A percentile compares a stretch with the other conserved stretches of the same genome.
phyloP scores from a whole-genome alignment of 116 monocot species.

The Cymodocea nodosa region DNA sequence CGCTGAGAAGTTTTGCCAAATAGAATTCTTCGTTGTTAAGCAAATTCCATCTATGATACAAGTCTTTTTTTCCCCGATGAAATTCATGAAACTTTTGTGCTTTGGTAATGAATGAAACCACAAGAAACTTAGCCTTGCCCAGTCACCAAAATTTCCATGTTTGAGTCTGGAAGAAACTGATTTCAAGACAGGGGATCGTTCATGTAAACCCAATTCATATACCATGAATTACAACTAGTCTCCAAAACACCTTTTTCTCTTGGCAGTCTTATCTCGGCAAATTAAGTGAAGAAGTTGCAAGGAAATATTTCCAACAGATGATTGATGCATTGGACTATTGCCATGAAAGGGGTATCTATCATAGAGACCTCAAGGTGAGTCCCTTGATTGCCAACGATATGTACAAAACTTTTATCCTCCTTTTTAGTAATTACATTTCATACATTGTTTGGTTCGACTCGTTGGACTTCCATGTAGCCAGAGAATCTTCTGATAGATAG shows the following conservation, averaged over 20 bases:
- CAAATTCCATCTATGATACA: too few species aligned
- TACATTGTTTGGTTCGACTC: neutral
- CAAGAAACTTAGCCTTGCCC: too few species aligned
- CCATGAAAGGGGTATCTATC: slow-evolving; percentile 49
- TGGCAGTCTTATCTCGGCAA: slow-evolving; percentile 5
- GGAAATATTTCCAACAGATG: slow-evolving; percentile 66
- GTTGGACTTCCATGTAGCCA: slow-evolving; percentile 27
- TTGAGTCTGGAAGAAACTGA: too few species aligned
- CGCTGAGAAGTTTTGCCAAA: too few species aligned
- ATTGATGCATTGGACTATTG: slow-evolving; percentile 69
- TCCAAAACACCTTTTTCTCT: neutral
- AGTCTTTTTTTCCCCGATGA: too few species aligned
- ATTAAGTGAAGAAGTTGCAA: slow-evolving; percentile 37
- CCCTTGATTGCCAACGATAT: neutral
- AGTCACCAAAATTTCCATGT: too few species aligned
- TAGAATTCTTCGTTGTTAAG: too few species aligned
- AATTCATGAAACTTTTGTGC: too few species aligned
- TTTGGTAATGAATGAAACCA: too few species aligned
- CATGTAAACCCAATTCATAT: too few species aligned
- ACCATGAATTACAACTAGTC: too few species aligned
- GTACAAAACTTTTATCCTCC: neutral
- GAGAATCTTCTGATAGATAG: slow-evolving; percentile 57
- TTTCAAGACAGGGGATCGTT: too few species aligned
- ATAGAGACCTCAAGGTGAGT: slow-evolving; percentile 62
- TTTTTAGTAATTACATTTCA: neutral